Percentiles rank a stretch among this genome's conserved stretches.
Conservation (phyloP, 768 basidiomycete species). For the Suillus ampliporus region DNA sequence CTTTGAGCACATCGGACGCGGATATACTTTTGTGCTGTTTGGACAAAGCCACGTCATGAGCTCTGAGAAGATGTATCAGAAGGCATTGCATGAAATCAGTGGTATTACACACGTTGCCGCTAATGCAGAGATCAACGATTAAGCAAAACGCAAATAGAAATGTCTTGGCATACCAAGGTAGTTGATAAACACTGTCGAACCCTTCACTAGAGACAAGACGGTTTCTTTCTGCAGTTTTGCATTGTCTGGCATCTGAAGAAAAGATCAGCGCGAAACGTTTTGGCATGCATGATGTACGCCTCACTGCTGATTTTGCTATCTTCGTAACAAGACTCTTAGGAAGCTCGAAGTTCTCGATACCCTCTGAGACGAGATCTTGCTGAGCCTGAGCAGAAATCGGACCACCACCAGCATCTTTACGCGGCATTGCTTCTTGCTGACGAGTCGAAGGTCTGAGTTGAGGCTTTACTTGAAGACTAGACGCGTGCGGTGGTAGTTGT, state of each 20-base stretch:
- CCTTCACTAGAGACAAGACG: slow-evolving; percentile 81
- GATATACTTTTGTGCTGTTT: slow-evolving; percentile 90
- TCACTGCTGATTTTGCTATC: slow-evolving; percentile 84
- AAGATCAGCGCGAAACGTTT: not conserved
- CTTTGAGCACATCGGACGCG: slow-evolving; percentile 89
- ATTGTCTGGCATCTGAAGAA: slow-evolving; percentile 74
- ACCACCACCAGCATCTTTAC: slow-evolving; percentile 63
- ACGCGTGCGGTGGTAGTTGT: not conserved
- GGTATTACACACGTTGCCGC: slow-evolving; percentile 49
- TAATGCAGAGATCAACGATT: slow-evolving; percentile 26
- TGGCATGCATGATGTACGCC: slow-evolving; percentile 23
- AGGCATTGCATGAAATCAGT: not conserved
- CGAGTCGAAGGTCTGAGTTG: not conserved
- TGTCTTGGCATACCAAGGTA: slow-evolving; percentile 69
- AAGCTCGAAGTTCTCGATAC: slow-evolving; percentile 89
- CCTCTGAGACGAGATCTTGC: slow-evolving; percentile 80
- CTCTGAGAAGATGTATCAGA: slow-evolving; percentile 48
- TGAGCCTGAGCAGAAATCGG: slow-evolving; percentile 75
- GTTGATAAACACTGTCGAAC: slow-evolving; percentile 94
- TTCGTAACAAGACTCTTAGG: slow-evolving; percentile 83
- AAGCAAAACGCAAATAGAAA: not conserved
- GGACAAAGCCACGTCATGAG: slow-evolving; percentile 85
- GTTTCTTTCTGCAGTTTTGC: slow-evolving; percentile 92
- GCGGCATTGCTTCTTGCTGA: slow-evolving; percentile 55
- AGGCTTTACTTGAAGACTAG: not conserved